Evolutionary conservation across 768 basidiomycete genomes (phyloP).

Genomic region (Dioszegia aurantiaca): DNA sequence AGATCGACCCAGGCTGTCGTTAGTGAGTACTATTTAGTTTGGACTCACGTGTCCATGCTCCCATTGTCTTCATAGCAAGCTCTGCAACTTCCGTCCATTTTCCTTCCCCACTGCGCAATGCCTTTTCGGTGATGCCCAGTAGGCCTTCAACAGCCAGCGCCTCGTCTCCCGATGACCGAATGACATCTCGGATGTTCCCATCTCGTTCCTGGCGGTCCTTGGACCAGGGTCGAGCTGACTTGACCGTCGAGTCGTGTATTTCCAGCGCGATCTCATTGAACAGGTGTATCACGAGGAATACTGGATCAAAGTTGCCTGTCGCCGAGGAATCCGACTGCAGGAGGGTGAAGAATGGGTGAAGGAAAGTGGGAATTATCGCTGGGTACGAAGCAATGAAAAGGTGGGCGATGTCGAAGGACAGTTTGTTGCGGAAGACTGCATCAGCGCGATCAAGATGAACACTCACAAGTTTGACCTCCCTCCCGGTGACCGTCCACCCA

Average conservation of each 20-base stretch:
- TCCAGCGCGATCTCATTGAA: conserved; percentile 93
- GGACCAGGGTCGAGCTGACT: conserved; percentile 74
- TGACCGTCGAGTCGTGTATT: conserved; percentile 92
- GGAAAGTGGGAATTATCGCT: conserved; percentile 37
- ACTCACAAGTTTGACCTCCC: conserved; percentile 74
- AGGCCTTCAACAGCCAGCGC: conserved; percentile 82
- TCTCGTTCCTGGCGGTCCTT: conserved; percentile 74
- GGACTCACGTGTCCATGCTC: conserved; percentile 85
- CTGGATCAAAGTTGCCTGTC: conserved; percentile 64
- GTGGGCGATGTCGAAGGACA: conserved; percentile 51
- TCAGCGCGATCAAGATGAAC: conserved; percentile 23
- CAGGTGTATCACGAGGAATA: conserved; percentile 83
- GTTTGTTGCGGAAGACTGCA: conserved; percentile 83
- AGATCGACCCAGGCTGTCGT: conserved; percentile 93
- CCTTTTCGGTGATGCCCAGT: conserved; percentile 70
- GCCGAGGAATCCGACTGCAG: conserved; percentile 22
- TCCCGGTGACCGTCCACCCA: conserved; percentile 83
- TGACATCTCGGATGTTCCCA: conserved; percentile 77
- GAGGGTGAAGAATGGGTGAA: conserved; percentile 45
- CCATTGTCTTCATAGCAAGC: conserved; percentile 87
- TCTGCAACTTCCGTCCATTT: conserved; percentile 69
- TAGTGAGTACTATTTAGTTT: conserved; percentile 14
- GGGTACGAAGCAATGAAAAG: conserved; percentile 51
- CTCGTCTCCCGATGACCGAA: conserved; percentile 79
- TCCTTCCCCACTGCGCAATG: conserved; percentile 52